Percentiles rank a stretch among this genome's conserved stretches.
phyloP scores from a whole-genome alignment of 139 green algal genomes.

The Tetradesmus lagerheimii region DNA sequence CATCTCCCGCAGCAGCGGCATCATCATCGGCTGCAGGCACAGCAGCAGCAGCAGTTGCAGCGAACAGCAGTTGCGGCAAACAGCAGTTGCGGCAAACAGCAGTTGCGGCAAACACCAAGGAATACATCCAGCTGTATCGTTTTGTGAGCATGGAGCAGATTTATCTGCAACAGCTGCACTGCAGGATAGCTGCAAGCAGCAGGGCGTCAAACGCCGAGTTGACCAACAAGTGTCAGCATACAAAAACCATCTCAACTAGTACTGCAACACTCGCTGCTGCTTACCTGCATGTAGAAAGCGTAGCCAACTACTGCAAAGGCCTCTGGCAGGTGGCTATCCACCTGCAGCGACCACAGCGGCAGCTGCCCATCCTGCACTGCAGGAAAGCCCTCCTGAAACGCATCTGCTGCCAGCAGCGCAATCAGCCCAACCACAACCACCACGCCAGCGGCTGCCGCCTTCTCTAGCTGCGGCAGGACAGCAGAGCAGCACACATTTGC shows the following conservation, averaged over 20 bases:
- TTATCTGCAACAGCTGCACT: too few relatives aligned
- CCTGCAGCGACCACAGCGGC: slow-evolving; percentile 60
- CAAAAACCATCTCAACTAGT: not conserved
- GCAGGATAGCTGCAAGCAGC: too few relatives aligned
- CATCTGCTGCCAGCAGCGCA: slow-evolving; percentile 54
- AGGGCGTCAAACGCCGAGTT: too few relatives aligned
- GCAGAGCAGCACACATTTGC: not conserved
- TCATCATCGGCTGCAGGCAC: slow-evolving; percentile 61
- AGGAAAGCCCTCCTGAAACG: slow-evolving; percentile 65
- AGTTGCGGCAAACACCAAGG: too few relatives aligned
- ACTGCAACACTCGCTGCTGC: not conserved
- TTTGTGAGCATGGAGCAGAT: too few relatives aligned
- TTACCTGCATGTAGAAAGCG: slow-evolving; percentile 76
- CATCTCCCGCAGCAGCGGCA: slow-evolving; percentile 72
- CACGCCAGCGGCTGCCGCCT: slow-evolving; percentile 70
- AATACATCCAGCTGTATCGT: too few relatives aligned
- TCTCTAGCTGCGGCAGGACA: slow-evolving; percentile 73
- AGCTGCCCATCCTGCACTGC: slow-evolving; percentile 75
- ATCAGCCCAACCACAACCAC: slow-evolving; percentile 72
- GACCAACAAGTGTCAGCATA: too few relatives aligned
- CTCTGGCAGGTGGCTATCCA: slow-evolving; percentile 64
- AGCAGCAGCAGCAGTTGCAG: not conserved
- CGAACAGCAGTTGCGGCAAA: too few relatives aligned
- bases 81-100: too few relatives aligned
- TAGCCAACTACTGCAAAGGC: slow-evolving; percentile 73